phyloP scores from a whole-genome alignment of 768 basidiomycete species.

The Rhodotorula sphaerocarpa region DNA sequence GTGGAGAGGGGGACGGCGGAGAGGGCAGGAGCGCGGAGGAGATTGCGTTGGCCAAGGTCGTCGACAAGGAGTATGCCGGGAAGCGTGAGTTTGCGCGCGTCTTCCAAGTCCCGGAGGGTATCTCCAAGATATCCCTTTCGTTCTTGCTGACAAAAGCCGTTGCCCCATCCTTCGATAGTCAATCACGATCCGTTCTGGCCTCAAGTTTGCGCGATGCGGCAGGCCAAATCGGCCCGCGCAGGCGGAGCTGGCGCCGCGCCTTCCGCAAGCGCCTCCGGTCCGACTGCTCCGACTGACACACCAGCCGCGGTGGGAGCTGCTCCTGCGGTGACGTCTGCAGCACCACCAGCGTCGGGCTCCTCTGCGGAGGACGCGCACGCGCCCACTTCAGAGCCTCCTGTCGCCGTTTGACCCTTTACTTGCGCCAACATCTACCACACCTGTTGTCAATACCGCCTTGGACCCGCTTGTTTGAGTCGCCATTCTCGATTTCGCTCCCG shows the following conservation, averaged over 20 bases:
- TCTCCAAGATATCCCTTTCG: not conserved
- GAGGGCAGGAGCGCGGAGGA: conserved; percentile 5
- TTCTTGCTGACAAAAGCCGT: not conserved
- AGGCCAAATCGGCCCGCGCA: too few relatives aligned
- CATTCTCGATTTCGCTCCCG: too few relatives aligned
- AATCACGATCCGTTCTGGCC: not conserved
- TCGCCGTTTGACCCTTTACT: not conserved
- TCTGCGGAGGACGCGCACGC: not conserved
- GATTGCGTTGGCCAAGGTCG: not conserved
- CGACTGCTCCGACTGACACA: too few relatives aligned
- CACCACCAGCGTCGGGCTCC: too few relatives aligned
- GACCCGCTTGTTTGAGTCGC: not conserved
- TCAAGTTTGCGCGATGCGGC: not conserved
- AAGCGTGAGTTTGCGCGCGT: not conserved
- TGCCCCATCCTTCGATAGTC: not conserved
- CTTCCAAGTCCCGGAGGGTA: not conserved
- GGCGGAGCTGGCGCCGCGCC: not conserved
- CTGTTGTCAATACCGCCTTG: not conserved
- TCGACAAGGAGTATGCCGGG: conserved; percentile 12
- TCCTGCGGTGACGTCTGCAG: too few relatives aligned
- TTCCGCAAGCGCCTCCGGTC: not conserved
- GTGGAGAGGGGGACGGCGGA: not conserved
- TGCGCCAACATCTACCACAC: not conserved
- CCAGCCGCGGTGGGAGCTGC: too few relatives aligned
- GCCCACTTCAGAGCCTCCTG: not conserved